These are phyloP conservation scores for Microstroma glucosiphilum DNA, from an alignment of 1,284 basidiomycete genomes.

Conservation along the genomic window DNA sequence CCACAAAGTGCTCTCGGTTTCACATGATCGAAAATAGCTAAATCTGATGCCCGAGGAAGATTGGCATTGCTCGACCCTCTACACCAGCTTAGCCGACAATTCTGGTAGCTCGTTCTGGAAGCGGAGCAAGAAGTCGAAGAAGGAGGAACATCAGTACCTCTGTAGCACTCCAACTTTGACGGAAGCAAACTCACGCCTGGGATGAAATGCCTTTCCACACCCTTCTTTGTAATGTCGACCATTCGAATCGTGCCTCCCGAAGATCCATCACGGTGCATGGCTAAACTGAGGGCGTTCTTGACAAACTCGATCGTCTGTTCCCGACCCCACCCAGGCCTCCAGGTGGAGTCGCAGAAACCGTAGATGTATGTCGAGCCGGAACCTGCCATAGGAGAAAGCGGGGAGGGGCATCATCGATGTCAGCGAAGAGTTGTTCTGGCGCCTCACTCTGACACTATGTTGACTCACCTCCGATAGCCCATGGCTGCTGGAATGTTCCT, in stretches of 20 bases:
- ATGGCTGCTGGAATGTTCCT: slow-evolving; percentile 45
- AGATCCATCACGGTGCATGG: slow-evolving; percentile 96
- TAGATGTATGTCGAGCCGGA: slow-evolving; percentile 98
- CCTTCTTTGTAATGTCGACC: slow-evolving; percentile 88
- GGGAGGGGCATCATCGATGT: neutral
- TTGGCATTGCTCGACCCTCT: neutral
- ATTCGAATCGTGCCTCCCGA: slow-evolving; percentile 96
- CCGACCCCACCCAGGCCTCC: slow-evolving; percentile 81
- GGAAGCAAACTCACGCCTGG: slow-evolving; percentile 64
- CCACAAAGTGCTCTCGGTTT: too few species aligned
- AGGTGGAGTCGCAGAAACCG: slow-evolving; percentile 98
- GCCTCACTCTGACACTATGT: neutral
- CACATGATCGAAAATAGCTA: too few species aligned
- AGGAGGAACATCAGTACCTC: neutral
- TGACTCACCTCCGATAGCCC: slow-evolving; percentile 38
- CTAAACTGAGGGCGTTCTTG: slow-evolving; percentile 86
- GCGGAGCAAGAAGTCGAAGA: neutral
- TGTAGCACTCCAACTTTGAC: slow-evolving; percentile 11
- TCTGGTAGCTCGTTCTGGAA: slow-evolving; percentile 16
- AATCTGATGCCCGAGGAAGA: too few species aligned
- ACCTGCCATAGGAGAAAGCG: slow-evolving; percentile 56
- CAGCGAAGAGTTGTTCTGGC: neutral
- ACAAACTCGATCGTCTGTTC: slow-evolving; percentile 92
- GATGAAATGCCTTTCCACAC: slow-evolving; percentile 84
- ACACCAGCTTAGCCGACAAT: slow-evolving; percentile 13